Evolutionary conservation across 2,329 filamentous ascomycete genomes (phyloP), one percentile per base, ranked within the genome.

Genomic region (Cytospora chrysosperma): DNA sequence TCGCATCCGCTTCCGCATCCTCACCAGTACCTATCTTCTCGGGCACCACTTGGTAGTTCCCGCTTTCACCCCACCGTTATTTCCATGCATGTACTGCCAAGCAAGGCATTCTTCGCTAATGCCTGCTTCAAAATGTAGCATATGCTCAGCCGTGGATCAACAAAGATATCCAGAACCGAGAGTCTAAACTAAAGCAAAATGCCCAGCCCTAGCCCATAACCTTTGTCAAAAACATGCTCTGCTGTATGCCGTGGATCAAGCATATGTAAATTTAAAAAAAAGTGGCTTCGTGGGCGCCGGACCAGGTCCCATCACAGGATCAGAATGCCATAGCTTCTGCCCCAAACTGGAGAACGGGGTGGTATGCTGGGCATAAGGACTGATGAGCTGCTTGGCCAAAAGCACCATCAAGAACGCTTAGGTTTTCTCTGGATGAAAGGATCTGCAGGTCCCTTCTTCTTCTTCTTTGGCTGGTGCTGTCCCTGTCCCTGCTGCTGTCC

Each of bases 381-480:
- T 5, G 17, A 24, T 17, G 12, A 24, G 13, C 19, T 21, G 43
- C 43, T 47, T 24, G 7, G 24, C n/a, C 43, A 28, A 28, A 19
- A 37, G 34, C 53, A 49, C 17, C 40, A 32, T 61, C 52, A 61
- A 56, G 61, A 26, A 55, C 61, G 57, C 59, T 73, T 76, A 51
- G 69, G 74, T 58, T 73, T 77, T 67, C 76, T 75, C 56, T 76
- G 75, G 24, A 82, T 78, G 63, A 82, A 81, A 17, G 79, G 77
- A 64, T 79, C 80, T 3, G 75, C 74, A n/a, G 77, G 73, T 6
- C 69, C 69, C 68, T 77, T 79, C 66, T 79, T 81, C 59, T 65
- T 69, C 2, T 47, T 61, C 40, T 58, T 64, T n/a, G 59, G 37
- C 27, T 50, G 59, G n/a, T 43, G 21, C 24, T 52, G 59, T 27